Base-by-base conservation (phyloP, 2,329 filamentous ascomycete species). In the Monosporascus sp. region DNA sequence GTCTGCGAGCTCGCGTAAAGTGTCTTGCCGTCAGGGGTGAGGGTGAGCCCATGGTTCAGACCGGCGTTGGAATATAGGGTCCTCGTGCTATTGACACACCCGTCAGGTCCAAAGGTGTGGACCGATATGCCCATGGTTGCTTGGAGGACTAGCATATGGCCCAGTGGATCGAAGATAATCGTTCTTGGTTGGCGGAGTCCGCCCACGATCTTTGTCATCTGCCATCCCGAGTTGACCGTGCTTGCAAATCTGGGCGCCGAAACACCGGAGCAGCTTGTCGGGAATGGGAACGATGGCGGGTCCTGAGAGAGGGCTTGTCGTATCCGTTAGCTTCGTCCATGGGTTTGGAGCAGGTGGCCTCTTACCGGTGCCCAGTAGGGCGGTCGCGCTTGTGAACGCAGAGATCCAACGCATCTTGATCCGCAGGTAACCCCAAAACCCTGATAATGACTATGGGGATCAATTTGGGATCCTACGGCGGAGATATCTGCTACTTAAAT, bases 1-100 rank as follows among this genome's bases (percentile, higher is more conserved):
- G 76, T 74, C 8, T 73, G 62, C 6, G 74, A 77, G 17, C 81
- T 83, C 4, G 69, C 69, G 50, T 73, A 76, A 43, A 75, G 55
- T 17, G 68, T 75, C 48, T 64, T 70, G 16, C 71, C 69, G 59
- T 75, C 71, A 3, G 65, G 64, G 1, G 69, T 72, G 14, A 76
- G 63, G 14, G 67, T 67, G 50, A 76, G 64, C 22, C 72, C 73
- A 57, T 76, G 74, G 54, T 83, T 83, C 24, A 67, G 59, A 40
- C 56, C 56, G 16, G 58, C n/a, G 51, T 59, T 61, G 31, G 54
- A 52, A 34, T 66, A 47, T 46, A 67, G 58, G 34, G 51, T 62
- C 54, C 56, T 56, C 26, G 61, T 63, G 55, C 59, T 62, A 49
- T 61, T 66, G 46, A 68, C 55, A 50, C 66, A 67, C 26, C 66